These are phyloP conservation scores for Xylaria sp. DNA, from an alignment of 2,329 filamentous ascomycete species.

Conservation along the genomic window DNA sequence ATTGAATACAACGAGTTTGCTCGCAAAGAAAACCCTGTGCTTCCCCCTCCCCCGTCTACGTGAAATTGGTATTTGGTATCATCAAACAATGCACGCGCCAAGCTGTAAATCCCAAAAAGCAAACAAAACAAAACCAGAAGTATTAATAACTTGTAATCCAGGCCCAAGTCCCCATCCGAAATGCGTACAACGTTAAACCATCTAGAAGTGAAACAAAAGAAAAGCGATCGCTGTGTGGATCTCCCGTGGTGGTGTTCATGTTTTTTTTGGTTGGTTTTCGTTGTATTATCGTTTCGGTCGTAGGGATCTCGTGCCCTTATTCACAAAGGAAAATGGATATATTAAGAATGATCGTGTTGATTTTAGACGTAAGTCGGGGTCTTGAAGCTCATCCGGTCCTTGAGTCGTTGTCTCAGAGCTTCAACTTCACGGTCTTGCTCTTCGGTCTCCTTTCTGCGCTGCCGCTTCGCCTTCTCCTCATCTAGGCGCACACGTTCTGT, in stretches of 20 bases:
- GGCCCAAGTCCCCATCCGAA: background rate
- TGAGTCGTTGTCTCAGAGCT: slow-evolving; percentile 36
- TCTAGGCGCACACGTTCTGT: slow-evolving; percentile 8
- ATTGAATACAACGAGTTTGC: slow-evolving; percentile 9
- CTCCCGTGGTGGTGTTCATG: background rate
- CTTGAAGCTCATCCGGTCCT: slow-evolving; percentile 34
- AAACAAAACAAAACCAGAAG: slow-evolving; percentile 1
- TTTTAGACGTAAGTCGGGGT: slow-evolving; percentile 2
- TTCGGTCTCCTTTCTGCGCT: slow-evolving; percentile 27
- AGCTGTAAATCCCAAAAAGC: slow-evolving; percentile 8
- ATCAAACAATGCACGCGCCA: slow-evolving; percentile 13
- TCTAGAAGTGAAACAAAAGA: background rate
- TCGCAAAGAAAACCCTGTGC: background rate
- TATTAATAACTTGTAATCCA: slow-evolving; percentile 1
- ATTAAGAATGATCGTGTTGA: background rate
- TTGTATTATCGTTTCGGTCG: too few species aligned
- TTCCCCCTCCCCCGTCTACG: slow-evolving; percentile 3
- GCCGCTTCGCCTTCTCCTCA: slow-evolving; percentile 24
- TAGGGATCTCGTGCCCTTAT: too few species aligned
- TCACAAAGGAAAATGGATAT: background rate
- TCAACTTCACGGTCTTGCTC: slow-evolving; percentile 33
- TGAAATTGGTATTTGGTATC: slow-evolving; percentile 20
- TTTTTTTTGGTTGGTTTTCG: slow-evolving; percentile 2
- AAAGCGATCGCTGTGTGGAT: slow-evolving; percentile 5
- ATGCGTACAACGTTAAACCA: background rate